phyloP scores from a whole-genome alignment of 1,284 basidiomycete genomes.

The Rhodotorula sp. region DNA sequence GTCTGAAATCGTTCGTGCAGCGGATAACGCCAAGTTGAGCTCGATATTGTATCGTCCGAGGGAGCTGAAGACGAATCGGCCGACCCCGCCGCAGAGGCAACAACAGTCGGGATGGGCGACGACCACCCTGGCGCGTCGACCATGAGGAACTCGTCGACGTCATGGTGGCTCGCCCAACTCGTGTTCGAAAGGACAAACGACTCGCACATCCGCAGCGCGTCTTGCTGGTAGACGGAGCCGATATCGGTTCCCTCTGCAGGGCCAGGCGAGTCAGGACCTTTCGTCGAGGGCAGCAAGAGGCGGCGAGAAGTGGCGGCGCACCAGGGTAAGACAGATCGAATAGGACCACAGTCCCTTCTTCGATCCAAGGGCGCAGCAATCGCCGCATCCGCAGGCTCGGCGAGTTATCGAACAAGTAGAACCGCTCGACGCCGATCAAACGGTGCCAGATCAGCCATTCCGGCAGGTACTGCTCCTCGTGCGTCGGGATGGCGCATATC shows the following conservation, averaged over 20 bases:
- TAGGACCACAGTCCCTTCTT: constrained; percentile 30
- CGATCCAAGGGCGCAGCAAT: constrained; percentile 35
- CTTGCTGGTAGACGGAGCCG: constrained; percentile 24
- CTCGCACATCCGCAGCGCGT: constrained; percentile 34
- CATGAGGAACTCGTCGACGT: constrained; percentile 39
- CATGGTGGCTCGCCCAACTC: constrained; percentile 33
- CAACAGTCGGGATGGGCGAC: constrained; percentile 8
- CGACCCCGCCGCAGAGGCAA: background rate
- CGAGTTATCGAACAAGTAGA: constrained; percentile 35
- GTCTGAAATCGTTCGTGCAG: constrained; percentile 15
- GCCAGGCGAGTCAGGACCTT: background rate
- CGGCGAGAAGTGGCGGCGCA: background rate
- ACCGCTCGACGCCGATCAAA: constrained; percentile 32
- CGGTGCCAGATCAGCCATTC: constrained; percentile 38
- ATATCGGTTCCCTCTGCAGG: constrained; percentile 20
- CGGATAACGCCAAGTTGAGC: constrained; percentile 19
- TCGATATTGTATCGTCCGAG: no score
- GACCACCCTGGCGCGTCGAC: constrained; percentile 30
- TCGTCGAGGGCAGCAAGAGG: background rate
- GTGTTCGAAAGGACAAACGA: constrained; percentile 18
- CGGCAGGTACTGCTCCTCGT: constrained; percentile 31
- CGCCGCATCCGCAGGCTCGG: constrained; percentile 25
- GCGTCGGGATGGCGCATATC: constrained; percentile 32
- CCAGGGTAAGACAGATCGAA: constrained; percentile 25
- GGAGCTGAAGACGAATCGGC: background rate